A percentile compares a stretch with the other conserved stretches of the same genome.
These are phyloP conservation scores for Xylaria palmicola DNA, from an alignment of 495 filamentous ascomycete genomes.

Conservation along the genomic window DNA sequence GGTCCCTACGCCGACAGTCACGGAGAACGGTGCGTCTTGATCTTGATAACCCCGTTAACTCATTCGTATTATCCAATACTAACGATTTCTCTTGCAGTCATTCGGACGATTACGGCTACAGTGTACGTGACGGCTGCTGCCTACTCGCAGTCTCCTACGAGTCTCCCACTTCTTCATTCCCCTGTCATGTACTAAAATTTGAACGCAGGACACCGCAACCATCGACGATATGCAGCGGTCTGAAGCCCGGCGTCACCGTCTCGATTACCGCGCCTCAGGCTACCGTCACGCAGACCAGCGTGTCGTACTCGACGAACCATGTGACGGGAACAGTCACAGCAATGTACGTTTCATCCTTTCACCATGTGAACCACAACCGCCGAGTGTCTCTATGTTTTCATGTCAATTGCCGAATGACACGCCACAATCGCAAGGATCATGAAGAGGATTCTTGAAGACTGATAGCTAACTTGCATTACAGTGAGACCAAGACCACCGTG, in stretches of 20 bases:
- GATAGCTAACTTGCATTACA: slow-evolving; percentile 7
- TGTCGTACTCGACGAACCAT: slow-evolving; percentile 40
- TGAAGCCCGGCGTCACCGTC: slow-evolving; percentile 30
- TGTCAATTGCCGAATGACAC: neutral
- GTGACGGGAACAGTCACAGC: slow-evolving; percentile 38
- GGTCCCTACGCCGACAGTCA: slow-evolving; percentile 34
- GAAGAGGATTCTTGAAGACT: neutral
- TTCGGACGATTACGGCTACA: slow-evolving; percentile 39
- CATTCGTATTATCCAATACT: neutral
- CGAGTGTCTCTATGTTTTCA: too few relatives aligned
- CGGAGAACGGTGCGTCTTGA: slow-evolving; percentile 36
- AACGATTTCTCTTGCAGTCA: slow-evolving; percentile 22
- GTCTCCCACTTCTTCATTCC: neutral
- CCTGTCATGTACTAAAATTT: neutral
- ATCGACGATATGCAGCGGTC: slow-evolving; percentile 37
- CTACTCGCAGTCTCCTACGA: neutral
- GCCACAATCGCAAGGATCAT: neutral
- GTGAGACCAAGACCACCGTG: slow-evolving; percentile 36
- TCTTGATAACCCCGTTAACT: neutral
- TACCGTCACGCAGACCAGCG: slow-evolving; percentile 37
- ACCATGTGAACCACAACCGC: neutral
- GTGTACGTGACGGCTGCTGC: slow-evolving; percentile 29
- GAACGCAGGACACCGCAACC: slow-evolving; percentile 37
- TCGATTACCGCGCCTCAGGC: slow-evolving; percentile 30
- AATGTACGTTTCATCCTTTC: slow-evolving; percentile 29